Percentiles rank a stretch among this genome's conserved stretches.
These are phyloP conservation scores for Cucumis sativus DNA, from an alignment of 306 rosid genomes.

Conservation along the genomic window DNA sequence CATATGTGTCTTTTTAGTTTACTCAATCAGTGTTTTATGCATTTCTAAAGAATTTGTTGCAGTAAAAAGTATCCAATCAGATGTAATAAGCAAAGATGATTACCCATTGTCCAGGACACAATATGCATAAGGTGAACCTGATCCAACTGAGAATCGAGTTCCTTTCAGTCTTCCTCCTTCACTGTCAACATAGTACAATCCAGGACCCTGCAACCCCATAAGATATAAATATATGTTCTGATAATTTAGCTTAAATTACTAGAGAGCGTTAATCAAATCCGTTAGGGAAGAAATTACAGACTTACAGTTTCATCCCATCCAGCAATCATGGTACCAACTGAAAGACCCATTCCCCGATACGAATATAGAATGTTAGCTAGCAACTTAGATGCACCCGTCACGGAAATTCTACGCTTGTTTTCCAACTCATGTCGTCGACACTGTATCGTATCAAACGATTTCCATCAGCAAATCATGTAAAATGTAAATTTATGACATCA, in stretches of 20 bases:
- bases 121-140: slow-evolving; percentile 95
- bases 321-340: slow-evolving; percentile 98
- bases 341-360: slow-evolving; percentile 92
- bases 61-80: too few species aligned
- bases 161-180: slow-evolving; percentile 99
- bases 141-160: slow-evolving; percentile 84
- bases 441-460: slow-evolving; percentile 18
- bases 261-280: not conserved
- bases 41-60: too few species aligned
- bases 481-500: not conserved
- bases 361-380: slow-evolving; percentile 92
- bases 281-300: not conserved
- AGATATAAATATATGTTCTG: not conserved
- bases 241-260: not conserved
- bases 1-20: too few species aligned
- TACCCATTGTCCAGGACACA: slow-evolving; percentile 87
- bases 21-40: too few species aligned
- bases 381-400: slow-evolving; percentile 89
- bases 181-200: slow-evolving; percentile 84
- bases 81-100: too few species aligned
- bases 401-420: slow-evolving; percentile 86
- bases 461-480: not conserved
- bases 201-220: slow-evolving; percentile 57
- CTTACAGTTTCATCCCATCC: slow-evolving; percentile 99
- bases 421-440: slow-evolving; percentile 88